phyloP scores from a whole-genome alignment of 768 basidiomycete genomes.

The Macrocybe gigantea region DNA sequence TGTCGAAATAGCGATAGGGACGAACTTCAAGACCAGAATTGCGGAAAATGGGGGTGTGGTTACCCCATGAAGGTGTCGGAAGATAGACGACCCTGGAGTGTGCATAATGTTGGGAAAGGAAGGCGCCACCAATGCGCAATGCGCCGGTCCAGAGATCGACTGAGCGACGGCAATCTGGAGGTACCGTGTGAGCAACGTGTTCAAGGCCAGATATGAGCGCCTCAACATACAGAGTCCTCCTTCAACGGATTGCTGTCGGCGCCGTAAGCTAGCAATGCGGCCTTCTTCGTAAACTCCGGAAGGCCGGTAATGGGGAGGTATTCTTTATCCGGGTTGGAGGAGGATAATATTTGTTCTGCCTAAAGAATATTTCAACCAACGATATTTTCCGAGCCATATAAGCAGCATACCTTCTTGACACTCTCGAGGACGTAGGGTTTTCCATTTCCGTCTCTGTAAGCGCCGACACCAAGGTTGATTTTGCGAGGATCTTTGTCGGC shows the following conservation, averaged over 20 bases:
- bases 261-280: slow-evolving; percentile 89
- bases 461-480: slow-evolving; percentile 97
- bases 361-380: slow-evolving; percentile 19
- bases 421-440: slow-evolving; percentile 91
- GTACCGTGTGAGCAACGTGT: slow-evolving; percentile 7
- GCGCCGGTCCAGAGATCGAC: slow-evolving; percentile 98
- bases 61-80: slow-evolving; percentile 94
- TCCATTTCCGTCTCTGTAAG: slow-evolving; percentile 89
- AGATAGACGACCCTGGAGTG: slow-evolving; percentile 86
- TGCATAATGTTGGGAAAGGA: slow-evolving; percentile 86
- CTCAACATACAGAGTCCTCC: slow-evolving; percentile 58
- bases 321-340: slow-evolving; percentile 80
- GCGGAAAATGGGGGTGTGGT: slow-evolving; percentile 90
- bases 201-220: slow-evolving; percentile 1
- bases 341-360: slow-evolving; percentile 72
- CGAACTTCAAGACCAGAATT: slow-evolving; percentile 94
- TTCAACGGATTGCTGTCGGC: slow-evolving; percentile 67
- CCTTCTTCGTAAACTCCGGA: slow-evolving; percentile 76
- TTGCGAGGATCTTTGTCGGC: slow-evolving; percentile 88
- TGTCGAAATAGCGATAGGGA: slow-evolving; percentile 91
- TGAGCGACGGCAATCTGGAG: slow-evolving; percentile 79
- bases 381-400: not conserved
- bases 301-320: slow-evolving; percentile 96
- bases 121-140: slow-evolving; percentile 89
- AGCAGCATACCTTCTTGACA: slow-evolving; percentile 68